These are phyloP conservation scores for Trichoderma reesei DNA, from an alignment of 495 filamentous ascomycete species.

Conservation along the genomic window DNA sequence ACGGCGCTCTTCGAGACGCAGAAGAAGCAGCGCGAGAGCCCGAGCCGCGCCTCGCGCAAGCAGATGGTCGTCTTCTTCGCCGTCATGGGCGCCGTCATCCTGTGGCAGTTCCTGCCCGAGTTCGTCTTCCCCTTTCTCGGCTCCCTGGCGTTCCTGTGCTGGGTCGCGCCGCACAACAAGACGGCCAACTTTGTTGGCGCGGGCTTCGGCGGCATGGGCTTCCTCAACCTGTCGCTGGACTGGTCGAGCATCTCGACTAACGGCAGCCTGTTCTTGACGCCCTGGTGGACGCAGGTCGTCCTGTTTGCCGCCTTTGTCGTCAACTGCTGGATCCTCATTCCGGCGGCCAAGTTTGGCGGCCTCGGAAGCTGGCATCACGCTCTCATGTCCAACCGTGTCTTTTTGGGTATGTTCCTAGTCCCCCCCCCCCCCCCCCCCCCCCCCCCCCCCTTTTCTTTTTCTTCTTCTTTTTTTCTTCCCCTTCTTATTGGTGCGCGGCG, in stretches of 20 bases:
- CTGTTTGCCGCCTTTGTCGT: slow-evolving; percentile 43
- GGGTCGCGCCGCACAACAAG: slow-evolving; percentile 46
- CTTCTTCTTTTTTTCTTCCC: too few species aligned
- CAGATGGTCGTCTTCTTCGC: slow-evolving; percentile 48
- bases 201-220: slow-evolving; percentile 48
- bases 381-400: slow-evolving; percentile 46
- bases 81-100: slow-evolving; percentile 36
- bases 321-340: slow-evolving; percentile 46
- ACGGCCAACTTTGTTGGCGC: slow-evolving; percentile 49
- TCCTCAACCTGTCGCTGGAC: slow-evolving; percentile 46
- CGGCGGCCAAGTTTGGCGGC: slow-evolving; percentile 45
- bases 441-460: too few species aligned
- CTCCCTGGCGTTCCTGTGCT: slow-evolving; percentile 52
- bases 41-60: slow-evolving; percentile 37
- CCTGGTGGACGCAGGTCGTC: slow-evolving; percentile 47
- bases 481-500: background rate
- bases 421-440: too few species aligned
- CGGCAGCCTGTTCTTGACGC: slow-evolving; percentile 42
- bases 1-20: slow-evolving; percentile 46
- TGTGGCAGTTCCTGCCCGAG: slow-evolving; percentile 52
- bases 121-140: slow-evolving; percentile 46
- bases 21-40: slow-evolving; percentile 38
- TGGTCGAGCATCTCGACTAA: slow-evolving; percentile 44
- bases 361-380: slow-evolving; percentile 40
- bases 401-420: slow-evolving; percentile 20